phyloP scores from a whole-genome alignment of 257 asterid genomes.

The Lycium barbarum region DNA sequence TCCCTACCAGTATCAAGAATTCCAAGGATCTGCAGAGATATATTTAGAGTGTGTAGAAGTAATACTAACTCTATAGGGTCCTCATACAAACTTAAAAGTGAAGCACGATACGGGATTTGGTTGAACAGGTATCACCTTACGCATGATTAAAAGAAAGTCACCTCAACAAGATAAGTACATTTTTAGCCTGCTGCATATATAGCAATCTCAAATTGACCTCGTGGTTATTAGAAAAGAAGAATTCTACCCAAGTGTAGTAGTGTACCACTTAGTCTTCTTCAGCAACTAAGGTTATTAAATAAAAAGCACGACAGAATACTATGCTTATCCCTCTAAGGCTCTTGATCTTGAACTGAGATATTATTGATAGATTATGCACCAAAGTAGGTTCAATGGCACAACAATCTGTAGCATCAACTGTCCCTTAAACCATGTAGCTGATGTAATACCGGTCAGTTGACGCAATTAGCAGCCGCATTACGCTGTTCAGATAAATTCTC shows the following conservation, averaged over 20 bases:
- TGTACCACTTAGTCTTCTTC: neutral
- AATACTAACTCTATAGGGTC: neutral
- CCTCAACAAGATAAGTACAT: neutral
- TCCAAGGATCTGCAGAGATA: conserved; percentile 70
- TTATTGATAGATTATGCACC: conserved; percentile 12
- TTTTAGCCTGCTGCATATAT: conserved; percentile 1
- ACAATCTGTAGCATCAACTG: conserved; percentile 19
- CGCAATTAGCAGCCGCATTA: neutral
- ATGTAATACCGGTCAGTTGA: neutral
- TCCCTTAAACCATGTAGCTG: conserved; percentile 3
- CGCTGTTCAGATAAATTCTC: neutral
- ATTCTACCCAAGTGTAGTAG: neutral
- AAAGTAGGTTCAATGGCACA: conserved; percentile 2
- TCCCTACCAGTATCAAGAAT: conserved; percentile 87
- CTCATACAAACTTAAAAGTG: conserved; percentile 7
- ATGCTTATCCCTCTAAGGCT: conserved; percentile 17
- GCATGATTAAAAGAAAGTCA: neutral
- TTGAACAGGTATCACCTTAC: conserved; percentile 15
- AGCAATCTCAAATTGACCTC: neutral
- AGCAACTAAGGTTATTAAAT: neutral
- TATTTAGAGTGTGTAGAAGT: neutral
- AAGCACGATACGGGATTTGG: conserved; percentile 1
- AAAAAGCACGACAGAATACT: neutral
- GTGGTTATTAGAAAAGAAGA: neutral
- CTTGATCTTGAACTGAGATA: conserved; percentile 10